Evolutionary conservation across 495 filamentous ascomycete species (phyloP), one percentile per base, ranked within the genome.

Genomic region (Neurospora tetrasperma): DNA sequence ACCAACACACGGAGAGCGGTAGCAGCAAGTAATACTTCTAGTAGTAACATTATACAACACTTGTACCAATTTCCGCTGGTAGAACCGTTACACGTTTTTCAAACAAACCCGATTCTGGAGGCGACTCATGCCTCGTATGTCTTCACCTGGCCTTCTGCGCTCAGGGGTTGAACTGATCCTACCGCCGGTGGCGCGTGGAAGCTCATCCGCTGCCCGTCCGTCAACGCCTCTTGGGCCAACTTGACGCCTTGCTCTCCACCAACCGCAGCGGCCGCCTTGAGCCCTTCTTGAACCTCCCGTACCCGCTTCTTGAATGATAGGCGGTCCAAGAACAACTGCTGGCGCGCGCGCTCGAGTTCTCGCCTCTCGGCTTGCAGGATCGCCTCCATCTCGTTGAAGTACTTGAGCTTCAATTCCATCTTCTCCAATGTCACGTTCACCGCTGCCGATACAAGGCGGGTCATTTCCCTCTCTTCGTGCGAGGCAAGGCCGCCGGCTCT

Each of bases 401-500:
- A 97, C 76, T 91, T 89, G 70, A 96, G 85, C 84, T 94, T 94
- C 71, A 94, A 84, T 78, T 94, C 91, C 78, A 94, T 87, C 80
- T 94, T 94, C 77, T 93, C 88, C 40, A 97, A 86, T 20, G 91
- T 93, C 18, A 93, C 84, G 79, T 97, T 97, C 71, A 97, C 91
- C 0, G 93, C 90, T 3, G 92, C 88, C 12, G 93, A 93, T 31
- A 98, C 92, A 62, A 98, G 90, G 18, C 92, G 89, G 40, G 95
- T 95, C 91, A 97, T 95, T 79, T 97, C 93, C 39, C 96, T 93
- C 82, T 99, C 96, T 80, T 97, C 94, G 77, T 98, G 94, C 0
- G 96, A 97, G 11, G 94, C 93, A 40, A 99, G 89, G 6, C 91
- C 95, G 14, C 91, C 90, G 27, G 94, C 90, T 71, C 96, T 92